These are phyloP conservation scores for Magnaporthiopsis poae DNA, from an alignment of 2,329 filamentous ascomycete genomes.

Conservation along the genomic window DNA sequence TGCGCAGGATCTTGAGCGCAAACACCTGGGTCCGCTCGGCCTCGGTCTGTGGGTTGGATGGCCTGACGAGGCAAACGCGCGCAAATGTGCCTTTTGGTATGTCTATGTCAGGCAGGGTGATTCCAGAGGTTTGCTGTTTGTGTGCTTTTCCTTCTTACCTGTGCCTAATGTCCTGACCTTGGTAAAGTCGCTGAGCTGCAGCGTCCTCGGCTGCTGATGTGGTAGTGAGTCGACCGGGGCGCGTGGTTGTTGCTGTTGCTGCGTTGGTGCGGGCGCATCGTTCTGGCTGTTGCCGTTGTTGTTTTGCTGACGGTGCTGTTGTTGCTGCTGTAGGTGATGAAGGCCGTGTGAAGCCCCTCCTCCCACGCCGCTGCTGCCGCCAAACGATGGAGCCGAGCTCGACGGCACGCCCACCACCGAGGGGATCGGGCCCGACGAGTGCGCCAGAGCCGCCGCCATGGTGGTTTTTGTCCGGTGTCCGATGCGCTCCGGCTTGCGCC, in stretches of 20 bases:
- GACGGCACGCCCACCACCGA: constrained; percentile 6
- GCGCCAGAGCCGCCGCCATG: constrained; percentile 9
- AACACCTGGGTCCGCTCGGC: constrained; percentile 58
- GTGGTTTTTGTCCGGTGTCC: constrained; percentile 4
- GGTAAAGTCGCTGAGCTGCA: constrained; percentile 53
- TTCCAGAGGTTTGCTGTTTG: neutral
- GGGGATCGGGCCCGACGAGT: constrained; percentile 4
- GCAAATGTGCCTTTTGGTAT: constrained; percentile 59
- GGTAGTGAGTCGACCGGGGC: neutral
- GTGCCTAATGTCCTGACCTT: constrained; percentile 69
- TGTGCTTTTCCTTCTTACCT: constrained; percentile 34
- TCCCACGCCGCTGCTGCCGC: neutral
- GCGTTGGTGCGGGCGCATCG: constrained; percentile 1
- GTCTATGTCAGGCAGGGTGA: neutral
- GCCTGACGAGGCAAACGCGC: constrained; percentile 66
- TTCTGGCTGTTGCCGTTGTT: neutral
- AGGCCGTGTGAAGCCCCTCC: constrained; percentile 1
- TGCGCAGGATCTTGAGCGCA: constrained; percentile 70
- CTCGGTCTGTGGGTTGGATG: constrained; percentile 38
- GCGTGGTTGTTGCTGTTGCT: neutral
- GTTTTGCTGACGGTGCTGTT: neutral
- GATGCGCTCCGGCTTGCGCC: neutral
- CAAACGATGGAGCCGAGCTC: neutral
- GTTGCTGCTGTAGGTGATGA: constrained; percentile 1
- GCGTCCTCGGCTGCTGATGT: constrained; percentile 8